Conservation (phyloP, 495 filamentous ascomycete genomes). For the Patellaria atrata region DNA sequence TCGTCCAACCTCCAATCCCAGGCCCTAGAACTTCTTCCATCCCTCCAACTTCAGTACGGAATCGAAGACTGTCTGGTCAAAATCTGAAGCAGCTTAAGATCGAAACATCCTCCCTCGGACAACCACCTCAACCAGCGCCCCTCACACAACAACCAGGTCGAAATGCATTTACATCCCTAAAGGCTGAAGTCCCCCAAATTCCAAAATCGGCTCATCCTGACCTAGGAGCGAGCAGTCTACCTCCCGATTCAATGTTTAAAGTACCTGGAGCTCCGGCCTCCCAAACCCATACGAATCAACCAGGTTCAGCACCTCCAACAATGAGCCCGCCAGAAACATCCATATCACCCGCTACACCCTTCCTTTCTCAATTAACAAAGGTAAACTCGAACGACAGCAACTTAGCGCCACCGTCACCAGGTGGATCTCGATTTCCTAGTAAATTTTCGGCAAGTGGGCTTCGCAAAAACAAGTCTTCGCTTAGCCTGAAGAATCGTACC, state of each 20-base stretch:
- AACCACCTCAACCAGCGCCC: slow-evolving; percentile 25
- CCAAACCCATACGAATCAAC: slow-evolving; percentile 3
- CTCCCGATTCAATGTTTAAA: slow-evolving; percentile 11
- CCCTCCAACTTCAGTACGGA: slow-evolving; percentile 46
- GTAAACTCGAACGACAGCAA: slow-evolving; percentile 12
- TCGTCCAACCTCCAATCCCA: slow-evolving; percentile 18
- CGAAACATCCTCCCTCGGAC: slow-evolving; percentile 50
- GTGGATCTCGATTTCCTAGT: slow-evolving; percentile 11
- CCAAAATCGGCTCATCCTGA: slow-evolving; percentile 22
- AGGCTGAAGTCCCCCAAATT: slow-evolving; percentile 23
- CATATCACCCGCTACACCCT: slow-evolving; percentile 19
- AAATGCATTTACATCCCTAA: slow-evolving; percentile 31
- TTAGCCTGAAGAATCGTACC: slow-evolving; percentile 58
- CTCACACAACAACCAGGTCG: slow-evolving; percentile 30
- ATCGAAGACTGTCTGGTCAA: slow-evolving; percentile 67
- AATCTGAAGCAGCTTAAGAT: slow-evolving; percentile 76
- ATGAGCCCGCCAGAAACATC: slow-evolving; percentile 20
- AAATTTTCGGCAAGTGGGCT: slow-evolving; percentile 34
- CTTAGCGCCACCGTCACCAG: slow-evolving; percentile 15
- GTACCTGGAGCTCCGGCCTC: slow-evolving; percentile 18
- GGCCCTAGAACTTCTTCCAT: slow-evolving; percentile 30
- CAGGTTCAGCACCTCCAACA: slow-evolving; percentile 12
- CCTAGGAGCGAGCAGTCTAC: slow-evolving; percentile 12
- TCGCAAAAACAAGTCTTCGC: slow-evolving; percentile 64
- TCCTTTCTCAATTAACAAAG: slow-evolving; percentile 15